Conservation (phyloP, 495 filamentous ascomycete genomes). For the Neurospora africana region DNA sequence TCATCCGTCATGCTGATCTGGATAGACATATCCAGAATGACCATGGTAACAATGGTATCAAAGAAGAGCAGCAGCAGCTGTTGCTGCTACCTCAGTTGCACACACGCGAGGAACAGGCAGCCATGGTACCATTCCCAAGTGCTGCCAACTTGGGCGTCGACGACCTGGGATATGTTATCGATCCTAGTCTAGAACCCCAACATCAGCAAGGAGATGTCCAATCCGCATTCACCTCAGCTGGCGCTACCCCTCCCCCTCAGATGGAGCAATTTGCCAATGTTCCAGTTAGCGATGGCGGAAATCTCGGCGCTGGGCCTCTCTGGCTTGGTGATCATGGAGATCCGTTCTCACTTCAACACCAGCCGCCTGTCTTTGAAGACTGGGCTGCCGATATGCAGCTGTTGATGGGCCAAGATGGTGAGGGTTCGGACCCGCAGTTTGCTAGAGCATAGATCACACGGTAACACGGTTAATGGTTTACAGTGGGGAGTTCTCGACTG, state of each 20-base stretch:
- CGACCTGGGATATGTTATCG: background rate
- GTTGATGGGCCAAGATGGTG: background rate
- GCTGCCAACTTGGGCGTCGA: background rate
- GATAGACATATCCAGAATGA: conserved; percentile 48
- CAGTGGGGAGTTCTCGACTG: background rate
- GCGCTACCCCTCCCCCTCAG: background rate
- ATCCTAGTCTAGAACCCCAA: background rate
- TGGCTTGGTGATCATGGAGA: background rate
- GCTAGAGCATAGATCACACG: background rate
- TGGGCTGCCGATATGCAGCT: background rate
- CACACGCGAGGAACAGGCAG: background rate
- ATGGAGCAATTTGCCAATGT: background rate
- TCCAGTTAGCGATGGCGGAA: background rate
- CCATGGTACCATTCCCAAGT: background rate
- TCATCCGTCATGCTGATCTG: conserved; percentile 57
- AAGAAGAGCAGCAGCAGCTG: conserved; percentile 8
- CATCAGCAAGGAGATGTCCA: background rate
- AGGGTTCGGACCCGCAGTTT: background rate
- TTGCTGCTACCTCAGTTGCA: background rate
- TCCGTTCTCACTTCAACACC: background rate
- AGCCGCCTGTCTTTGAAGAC: background rate
- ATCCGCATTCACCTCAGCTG: background rate
- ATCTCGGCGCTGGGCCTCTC: background rate
- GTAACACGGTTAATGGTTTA: background rate
- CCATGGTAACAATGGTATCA: conserved; percentile 9